Base-by-base conservation (phyloP, 139 green algal genomes). In the Haematococcus lacustris region DNA sequence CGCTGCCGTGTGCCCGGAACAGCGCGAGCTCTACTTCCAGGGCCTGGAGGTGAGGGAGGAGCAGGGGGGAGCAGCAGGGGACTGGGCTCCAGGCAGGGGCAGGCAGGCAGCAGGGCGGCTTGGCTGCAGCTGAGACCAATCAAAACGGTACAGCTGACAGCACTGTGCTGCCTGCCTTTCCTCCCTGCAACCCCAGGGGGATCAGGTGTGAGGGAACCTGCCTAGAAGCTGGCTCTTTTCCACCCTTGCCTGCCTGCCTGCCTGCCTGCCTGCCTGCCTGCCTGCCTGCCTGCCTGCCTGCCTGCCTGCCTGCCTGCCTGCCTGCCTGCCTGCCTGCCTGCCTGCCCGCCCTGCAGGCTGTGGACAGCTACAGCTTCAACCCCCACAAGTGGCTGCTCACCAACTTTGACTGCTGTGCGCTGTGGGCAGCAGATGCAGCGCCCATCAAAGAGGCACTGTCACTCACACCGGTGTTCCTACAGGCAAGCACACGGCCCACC, bases 321-420 rank as follows among this genome's bases (percentile, higher is more conserved):
- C 4, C 30, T 7, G 28, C 9, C 32, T 13, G 43, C 43, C 28
- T 30, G 4, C 9, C 23, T 64, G 53, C 23, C n/a, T 30, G 17
- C 7, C 28, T 30, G 23, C 41, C 3, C 7, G 47, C 38, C 3
- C 34, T 75, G 62, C 78, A 73, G 28, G 66, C 26, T 23, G 75
- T 80, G 4, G 76, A 92, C 71, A 82, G 63, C 47, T 88, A 91
- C 74, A 75, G 38, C 50, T 90, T 92, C 76, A 97, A 94, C 79
- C 76, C 83, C 2, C 89, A 95, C 87, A 92, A 92, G 76, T 88
- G 87, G 87, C 77, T 96, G 79, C 82, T 96, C 34, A 87, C 73
- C 35, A 93, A 89, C 67, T 96, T 96, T 74, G 91, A 97, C 82
- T 96, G 91, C 78, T 86, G 74, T 71, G 73, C 73, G 2, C 70